Conservation (phyloP, 306 rosid species). For the Gastrolobium bilobum region DNA sequence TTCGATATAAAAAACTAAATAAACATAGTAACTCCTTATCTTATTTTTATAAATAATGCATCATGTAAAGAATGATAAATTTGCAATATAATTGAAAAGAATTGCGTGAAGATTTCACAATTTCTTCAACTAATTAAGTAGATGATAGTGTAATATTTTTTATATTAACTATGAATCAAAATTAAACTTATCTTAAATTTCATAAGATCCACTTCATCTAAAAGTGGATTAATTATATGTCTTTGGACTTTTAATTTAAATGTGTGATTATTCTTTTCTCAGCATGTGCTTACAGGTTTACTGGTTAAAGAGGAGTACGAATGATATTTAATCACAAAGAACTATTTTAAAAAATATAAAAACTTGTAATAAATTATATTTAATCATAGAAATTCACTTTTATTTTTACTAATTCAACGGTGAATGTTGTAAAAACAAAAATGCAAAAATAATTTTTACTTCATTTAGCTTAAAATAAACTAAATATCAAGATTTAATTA, state of each 20-base stretch:
- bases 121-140: neutral
- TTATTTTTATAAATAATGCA: neutral
- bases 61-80: neutral
- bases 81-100: neutral
- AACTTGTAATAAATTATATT: neutral
- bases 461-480: neutral
- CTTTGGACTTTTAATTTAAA: too few relatives aligned
- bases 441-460: neutral
- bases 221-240: neutral
- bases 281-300: too few relatives aligned
- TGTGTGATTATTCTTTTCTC: too few relatives aligned
- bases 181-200: slow-evolving; percentile 5
- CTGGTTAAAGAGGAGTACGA: too few relatives aligned
- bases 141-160: neutral
- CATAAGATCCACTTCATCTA: neutral
- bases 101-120: neutral
- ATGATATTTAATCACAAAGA: neutral
- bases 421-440: neutral
- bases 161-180: too few relatives aligned
- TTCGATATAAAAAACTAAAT: neutral
- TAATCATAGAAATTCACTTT: neutral
- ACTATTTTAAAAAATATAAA: neutral
- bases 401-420: neutral
- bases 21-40: neutral
- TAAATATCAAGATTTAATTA: neutral